A percentile compares a stretch with the other conserved stretches of the same genome.
These are phyloP conservation scores for Aspergillus bombycis DNA, from an alignment of 2,329 filamentous ascomycete species.

Conservation along the genomic window DNA sequence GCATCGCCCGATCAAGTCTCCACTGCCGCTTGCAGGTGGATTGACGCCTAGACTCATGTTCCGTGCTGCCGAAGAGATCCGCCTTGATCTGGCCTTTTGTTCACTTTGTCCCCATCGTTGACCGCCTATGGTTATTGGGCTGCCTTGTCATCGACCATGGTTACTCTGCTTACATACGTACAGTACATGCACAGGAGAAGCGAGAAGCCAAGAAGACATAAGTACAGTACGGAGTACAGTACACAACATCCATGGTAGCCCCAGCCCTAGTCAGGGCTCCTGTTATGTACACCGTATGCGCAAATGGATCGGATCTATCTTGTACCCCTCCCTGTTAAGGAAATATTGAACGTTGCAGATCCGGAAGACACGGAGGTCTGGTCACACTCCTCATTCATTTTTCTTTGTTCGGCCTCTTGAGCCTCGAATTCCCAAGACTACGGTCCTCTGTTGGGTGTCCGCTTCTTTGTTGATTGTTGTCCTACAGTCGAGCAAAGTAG, in stretches of 20 bases:
- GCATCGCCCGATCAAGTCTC: conserved; percentile 22
- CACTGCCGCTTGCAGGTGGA: conserved; percentile 24
- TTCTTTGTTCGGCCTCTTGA: not conserved
- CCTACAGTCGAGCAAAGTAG: not conserved
- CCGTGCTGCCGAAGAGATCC: conserved; percentile 24
- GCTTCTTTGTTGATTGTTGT: conserved; percentile 1
- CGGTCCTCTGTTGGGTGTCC: not conserved
- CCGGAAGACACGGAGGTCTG: not conserved
- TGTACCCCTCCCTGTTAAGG: not conserved
- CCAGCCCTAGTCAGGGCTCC: not conserved
- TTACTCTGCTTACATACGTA: conserved; percentile 4
- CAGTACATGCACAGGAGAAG: not conserved
- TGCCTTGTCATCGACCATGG: not conserved
- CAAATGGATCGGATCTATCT: not conserved
- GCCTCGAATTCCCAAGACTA: not conserved
- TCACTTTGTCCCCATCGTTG: not conserved
- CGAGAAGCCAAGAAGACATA: not conserved
- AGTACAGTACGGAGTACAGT: conserved; percentile 4
- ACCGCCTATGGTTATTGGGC: conserved; percentile 4
- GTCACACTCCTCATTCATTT: not conserved
- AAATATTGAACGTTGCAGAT: not conserved
- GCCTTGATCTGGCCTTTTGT: conserved; percentile 14
- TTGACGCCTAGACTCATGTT: conserved; percentile 25
- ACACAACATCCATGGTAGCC: not conserved
- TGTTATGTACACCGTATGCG: not conserved